These are phyloP conservation scores for Poa annua DNA, from an alignment of 176 grass and related monocot species.

Conservation along the genomic window DNA sequence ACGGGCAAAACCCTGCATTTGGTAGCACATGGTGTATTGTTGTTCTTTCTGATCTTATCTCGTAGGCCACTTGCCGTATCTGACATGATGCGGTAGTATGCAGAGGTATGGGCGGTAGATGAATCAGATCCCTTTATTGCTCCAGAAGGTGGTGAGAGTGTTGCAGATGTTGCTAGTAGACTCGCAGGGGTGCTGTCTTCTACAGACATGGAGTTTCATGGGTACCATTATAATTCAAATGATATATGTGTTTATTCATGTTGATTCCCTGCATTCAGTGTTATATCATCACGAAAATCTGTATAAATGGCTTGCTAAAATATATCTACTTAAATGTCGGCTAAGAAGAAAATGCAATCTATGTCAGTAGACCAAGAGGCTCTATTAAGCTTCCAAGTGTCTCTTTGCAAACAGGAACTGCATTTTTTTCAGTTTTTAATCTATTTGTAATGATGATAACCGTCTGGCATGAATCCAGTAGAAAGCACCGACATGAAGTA, in stretches of 20 bases:
- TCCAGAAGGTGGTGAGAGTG: slow-evolving; percentile 87
- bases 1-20: background rate
- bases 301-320: background rate
- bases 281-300: background rate
- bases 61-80: slow-evolving; percentile 29
- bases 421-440: background rate
- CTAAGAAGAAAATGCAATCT: background rate
- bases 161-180: slow-evolving; percentile 74
- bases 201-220: slow-evolving; percentile 57
- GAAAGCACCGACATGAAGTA: background rate
- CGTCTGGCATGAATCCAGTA: background rate
- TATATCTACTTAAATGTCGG: background rate
- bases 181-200: slow-evolving; percentile 49
- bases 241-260: slow-evolving; percentile 5
- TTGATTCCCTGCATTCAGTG: background rate
- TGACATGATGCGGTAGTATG: slow-evolving; percentile 58
- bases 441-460: background rate
- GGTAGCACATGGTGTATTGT: background rate
- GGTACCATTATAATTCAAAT: slow-evolving; percentile 46
- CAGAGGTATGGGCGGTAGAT: slow-evolving; percentile 85
- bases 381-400: background rate
- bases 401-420: background rate
- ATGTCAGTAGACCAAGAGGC: background rate
- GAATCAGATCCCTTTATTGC: slow-evolving; percentile 64
- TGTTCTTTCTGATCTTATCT: background rate